Evolutionary conservation across 2,329 filamentous ascomycete genomes (phyloP), one percentile per base, ranked within the genome.

Genomic region (Fusarium sp.): DNA sequence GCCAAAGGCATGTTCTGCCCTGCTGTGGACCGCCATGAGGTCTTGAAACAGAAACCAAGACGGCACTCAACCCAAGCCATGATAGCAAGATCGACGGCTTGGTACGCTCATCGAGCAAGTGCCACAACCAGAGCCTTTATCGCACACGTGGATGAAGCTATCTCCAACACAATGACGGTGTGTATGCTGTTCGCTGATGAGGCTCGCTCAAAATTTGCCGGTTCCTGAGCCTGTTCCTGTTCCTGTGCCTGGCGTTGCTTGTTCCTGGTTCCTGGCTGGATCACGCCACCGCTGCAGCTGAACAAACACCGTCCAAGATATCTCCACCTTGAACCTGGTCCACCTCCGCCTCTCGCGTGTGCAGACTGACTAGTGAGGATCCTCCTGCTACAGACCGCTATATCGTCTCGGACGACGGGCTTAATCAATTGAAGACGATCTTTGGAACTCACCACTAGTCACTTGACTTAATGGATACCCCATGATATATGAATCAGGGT

Each of bases 221-320:
- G 40, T 54, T 62, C 42, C 43, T 26, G 26, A 59, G 34, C 50
- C 28, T 54, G 42, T 62, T 49, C 50, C 28, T 54, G 42, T 62
- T 49, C 42, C 52, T 63, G 62, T 63, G 56, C 45, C 54, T 52
- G 58, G 17, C 40, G 38, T 57, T 58, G 28, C 58, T 68, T 55
- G 68, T 73, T 72, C 70, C 71, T 71, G 67, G 58, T 69, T 62
- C 69, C 67, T 73, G 53, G 44, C 52, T 54, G 44, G 65, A 59
- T 69, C 57, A 63, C 52, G 61, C 68, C 62, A 72, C 67, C 53
- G 53, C 14, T 60, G 47, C 57, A 62, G 39, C 60, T 62, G 57
- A 52, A 60, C 50, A 50, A 61, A 57, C 19, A 62, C 53, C 47
- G 33, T 46, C 40, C 57, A 34, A 28, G 40, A 54, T 44, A 61